These are phyloP conservation scores for Arthrocladium fulminans DNA, from an alignment of 2,329 filamentous ascomycete species.

Conservation along the genomic window DNA sequence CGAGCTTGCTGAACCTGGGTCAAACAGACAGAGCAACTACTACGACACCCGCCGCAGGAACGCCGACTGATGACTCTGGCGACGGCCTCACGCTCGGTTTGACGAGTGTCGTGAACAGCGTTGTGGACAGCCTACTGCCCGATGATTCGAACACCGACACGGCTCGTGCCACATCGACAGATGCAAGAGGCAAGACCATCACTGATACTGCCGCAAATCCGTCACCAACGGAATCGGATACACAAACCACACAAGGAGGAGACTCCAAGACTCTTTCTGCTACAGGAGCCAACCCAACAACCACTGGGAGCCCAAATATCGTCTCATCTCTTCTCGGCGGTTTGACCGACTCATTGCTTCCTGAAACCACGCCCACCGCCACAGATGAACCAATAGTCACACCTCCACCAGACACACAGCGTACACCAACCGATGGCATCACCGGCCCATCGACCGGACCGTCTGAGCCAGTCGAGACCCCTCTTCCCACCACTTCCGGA, in stretches of 20 bases:
- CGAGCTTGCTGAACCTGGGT: constrained; percentile 10
- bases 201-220: neutral
- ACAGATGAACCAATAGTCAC: neutral
- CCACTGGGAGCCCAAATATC: neutral
- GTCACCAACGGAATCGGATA: neutral
- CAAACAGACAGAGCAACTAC: constrained; percentile 3
- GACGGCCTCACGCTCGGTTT: neutral
- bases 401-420: neutral
- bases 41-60: constrained; percentile 10
- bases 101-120: neutral
- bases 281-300: neutral
- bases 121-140: neutral
- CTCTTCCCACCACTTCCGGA: constrained; percentile 6
- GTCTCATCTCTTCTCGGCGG: neutral
- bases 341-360: neutral
- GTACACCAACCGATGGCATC: neutral
- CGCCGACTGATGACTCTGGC: neutral
- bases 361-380: neutral
- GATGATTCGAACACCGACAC: neutral
- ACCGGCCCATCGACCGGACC: neutral
- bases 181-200: neutral
- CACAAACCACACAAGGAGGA: neutral
- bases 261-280: neutral
- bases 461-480: neutral
- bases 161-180: neutral